Evolutionary conservation across 345 rosid species (phyloP).

Genomic region (Jatropha curcas): DNA sequence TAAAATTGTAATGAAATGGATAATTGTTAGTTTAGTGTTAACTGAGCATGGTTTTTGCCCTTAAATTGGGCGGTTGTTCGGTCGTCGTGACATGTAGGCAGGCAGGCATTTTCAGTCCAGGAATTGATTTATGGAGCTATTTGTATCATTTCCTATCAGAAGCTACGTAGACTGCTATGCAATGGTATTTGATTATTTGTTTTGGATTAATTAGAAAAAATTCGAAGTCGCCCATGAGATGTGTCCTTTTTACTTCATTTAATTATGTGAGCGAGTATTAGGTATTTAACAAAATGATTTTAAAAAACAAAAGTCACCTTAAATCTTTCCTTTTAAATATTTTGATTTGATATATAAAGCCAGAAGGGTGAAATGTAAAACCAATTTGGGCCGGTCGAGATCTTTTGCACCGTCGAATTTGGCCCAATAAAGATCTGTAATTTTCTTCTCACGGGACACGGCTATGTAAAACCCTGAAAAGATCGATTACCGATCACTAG

Average conservation of each 20-base stretch:
- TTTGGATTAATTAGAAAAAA: background rate
- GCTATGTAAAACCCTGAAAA: background rate
- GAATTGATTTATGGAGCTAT: background rate
- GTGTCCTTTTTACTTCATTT: no score
- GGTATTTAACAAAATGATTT: no score
- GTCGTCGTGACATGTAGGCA: background rate
- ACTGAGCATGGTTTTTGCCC: background rate
- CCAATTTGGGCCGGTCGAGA: background rate
- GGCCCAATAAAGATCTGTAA: background rate
- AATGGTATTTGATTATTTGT: no score
- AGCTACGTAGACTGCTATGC: background rate
- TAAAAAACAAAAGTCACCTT: no score
- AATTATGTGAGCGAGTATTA: no score
- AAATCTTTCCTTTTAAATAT: no score
- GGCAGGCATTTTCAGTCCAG: background rate
- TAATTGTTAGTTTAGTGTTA: conserved; percentile 8
- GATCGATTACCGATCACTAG: background rate
- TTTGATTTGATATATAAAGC: no score
- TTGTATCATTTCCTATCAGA: background rate
- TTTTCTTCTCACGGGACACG: background rate
- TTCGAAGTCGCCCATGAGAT: no score
- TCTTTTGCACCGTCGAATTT: background rate
- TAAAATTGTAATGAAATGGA: conserved; percentile 15
- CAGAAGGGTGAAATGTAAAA: no score
- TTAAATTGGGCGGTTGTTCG: background rate